Evolutionary conservation across 495 filamentous ascomycete genomes (phyloP), one percentile per base, ranked within the genome.

Genomic region (Lophiotrema nucula): DNA sequence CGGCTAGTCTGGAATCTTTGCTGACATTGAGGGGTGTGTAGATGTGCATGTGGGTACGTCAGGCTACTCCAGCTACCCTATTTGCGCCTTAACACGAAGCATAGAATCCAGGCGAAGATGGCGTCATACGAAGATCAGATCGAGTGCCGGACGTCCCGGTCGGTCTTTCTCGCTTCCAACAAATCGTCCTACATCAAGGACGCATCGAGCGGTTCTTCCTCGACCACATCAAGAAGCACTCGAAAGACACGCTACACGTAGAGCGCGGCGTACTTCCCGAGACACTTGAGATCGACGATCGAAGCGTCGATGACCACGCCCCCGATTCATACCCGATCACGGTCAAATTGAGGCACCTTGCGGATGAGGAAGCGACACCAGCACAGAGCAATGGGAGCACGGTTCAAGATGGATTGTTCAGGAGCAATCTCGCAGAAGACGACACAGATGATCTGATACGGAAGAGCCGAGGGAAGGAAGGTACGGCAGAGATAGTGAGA

Each of bases 391-490:
- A 71, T 37, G 39, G 66, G 4, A 73, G 66, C 57, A 70, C 70
- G 22, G 57, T 67, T 21, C 47, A 67, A 4, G 79, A 80, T 65
- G 78, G 76, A 2, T 56, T 83, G 6, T 78, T 77, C 53, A 64
- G 77, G 24, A 76, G 80, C 43, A 77, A 78, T 42, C 58, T 87
- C 11, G 63, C 71, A 1, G 58, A 69, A 15, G 83, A 84, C 58
- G 81, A 83, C 37, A 80, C 78, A 0, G 74, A 79, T 11, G 81
- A 84, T n/a, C 62, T 83, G 15, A 66, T 77, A 12, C 68, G 67
- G 43, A 70, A 73, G 25, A 68, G 70, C 15, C 65, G 64, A 25
- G 58, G 47, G 13, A 69, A 69, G 43, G 62, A 70, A 51, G 69
- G 66, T 2, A 67, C 55, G 12, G 65, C 64, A 13, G 69, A 83